These are phyloP conservation scores for Hyaloscypha variabilis DNA, from an alignment of 495 filamentous ascomycete species.

Conservation along the genomic window DNA sequence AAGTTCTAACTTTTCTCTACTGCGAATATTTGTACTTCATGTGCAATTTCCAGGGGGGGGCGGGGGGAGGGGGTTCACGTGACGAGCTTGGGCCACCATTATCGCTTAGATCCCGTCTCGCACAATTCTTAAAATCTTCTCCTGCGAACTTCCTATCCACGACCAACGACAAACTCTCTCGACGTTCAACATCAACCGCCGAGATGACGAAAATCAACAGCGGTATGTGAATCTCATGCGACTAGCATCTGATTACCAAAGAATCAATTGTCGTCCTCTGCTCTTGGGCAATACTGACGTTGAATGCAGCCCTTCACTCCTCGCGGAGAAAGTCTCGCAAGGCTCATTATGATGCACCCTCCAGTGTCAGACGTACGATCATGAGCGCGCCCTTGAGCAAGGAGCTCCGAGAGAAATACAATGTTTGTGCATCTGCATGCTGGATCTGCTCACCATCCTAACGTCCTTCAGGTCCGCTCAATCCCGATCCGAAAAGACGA, in stretches of 20 bases:
- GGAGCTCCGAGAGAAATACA: slow-evolving; percentile 95
- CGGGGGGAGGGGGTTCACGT: no score
- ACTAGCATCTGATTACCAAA: neutral
- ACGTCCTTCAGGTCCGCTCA: slow-evolving; percentile 73
- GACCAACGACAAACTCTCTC: slow-evolving; percentile 21
- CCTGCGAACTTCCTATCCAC: slow-evolving; percentile 6
- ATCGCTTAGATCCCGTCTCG: neutral
- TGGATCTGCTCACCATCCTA: slow-evolving; percentile 16
- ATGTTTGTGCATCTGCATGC: slow-evolving; percentile 56
- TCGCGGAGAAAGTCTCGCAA: slow-evolving; percentile 97
- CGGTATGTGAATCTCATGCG: slow-evolving; percentile 36
- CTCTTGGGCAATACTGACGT: slow-evolving; percentile 21
- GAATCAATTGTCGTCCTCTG: neutral
- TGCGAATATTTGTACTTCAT: no score
- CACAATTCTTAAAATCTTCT: slow-evolving; percentile 11
- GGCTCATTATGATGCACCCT: slow-evolving; percentile 93
- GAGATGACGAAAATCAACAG: slow-evolving; percentile 62
- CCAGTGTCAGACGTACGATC: slow-evolving; percentile 85
- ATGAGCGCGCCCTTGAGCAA: slow-evolving; percentile 94
- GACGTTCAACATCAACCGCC: slow-evolving; percentile 37
- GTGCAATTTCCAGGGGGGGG: no score
- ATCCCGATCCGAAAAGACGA: slow-evolving; percentile 99
- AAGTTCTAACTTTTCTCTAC: no score
- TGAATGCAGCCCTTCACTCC: slow-evolving; percentile 63
- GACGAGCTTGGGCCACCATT: neutral